A percentile compares a stretch with the other conserved stretches of the same genome.
Evolutionary conservation across 2,329 filamentous ascomycete species (phyloP).

Genomic region (Fusarium sp.): DNA sequence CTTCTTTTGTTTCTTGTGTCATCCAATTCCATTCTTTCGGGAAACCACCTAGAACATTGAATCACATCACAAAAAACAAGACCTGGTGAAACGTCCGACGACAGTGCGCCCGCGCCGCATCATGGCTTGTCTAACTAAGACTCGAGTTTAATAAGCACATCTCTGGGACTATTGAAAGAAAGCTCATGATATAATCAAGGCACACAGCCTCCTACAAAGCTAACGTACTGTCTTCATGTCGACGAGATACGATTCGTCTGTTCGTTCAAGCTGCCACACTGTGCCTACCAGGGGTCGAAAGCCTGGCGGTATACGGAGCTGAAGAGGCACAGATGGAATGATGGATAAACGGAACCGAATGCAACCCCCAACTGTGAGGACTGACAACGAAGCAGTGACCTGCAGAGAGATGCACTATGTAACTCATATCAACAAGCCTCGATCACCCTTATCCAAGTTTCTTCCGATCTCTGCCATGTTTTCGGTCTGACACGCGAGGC

Average conservation of each 20-base stretch:
- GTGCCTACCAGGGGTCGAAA: slow-evolving; percentile 17
- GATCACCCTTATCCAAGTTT: slow-evolving; percentile 5
- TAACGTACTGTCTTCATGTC: slow-evolving; percentile 23
- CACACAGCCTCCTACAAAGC: not conserved
- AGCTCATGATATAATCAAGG: slow-evolving; percentile 16
- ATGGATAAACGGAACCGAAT: slow-evolving; percentile 21
- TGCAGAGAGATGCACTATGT: slow-evolving; percentile 22
- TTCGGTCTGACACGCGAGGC: slow-evolving; percentile 15
- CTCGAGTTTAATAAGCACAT: not conserved
- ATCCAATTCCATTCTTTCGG: slow-evolving; percentile 22
- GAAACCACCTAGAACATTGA: slow-evolving; percentile 25
- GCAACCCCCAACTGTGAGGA: slow-evolving; percentile 10
- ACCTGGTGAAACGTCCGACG: slow-evolving; percentile 22
- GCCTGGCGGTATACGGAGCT: slow-evolving; percentile 35
- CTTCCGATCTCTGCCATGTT: slow-evolving; percentile 10
- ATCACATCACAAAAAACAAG: slow-evolving; percentile 6
- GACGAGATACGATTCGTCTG: slow-evolving; percentile 17
- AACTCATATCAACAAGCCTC: slow-evolving; percentile 10
- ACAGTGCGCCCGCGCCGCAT: slow-evolving; percentile 16
- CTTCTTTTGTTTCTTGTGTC: slow-evolving; percentile 10
- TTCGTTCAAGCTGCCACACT: slow-evolving; percentile 15
- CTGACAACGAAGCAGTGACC: slow-evolving; percentile 32
- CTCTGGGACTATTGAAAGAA: not conserved
- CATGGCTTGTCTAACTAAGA: not conserved
- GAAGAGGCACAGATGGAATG: slow-evolving; percentile 34